Evolutionary conservation across 2,329 filamentous ascomycete genomes (phyloP), one percentile per base, ranked within the genome.

Genomic region (Botrytis hyacinthi): DNA sequence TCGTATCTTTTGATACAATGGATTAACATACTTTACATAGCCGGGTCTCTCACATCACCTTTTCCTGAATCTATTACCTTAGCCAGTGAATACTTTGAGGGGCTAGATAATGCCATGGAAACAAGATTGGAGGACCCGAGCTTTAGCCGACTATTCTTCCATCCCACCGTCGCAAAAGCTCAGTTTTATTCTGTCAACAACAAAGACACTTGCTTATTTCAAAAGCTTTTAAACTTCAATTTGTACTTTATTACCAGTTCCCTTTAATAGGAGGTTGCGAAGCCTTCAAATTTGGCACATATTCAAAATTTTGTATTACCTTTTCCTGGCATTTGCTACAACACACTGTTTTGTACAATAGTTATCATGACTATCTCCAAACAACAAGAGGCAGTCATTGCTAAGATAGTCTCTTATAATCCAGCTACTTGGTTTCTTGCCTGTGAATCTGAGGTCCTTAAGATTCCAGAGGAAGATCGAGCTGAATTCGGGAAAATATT

Each of bases 31-130:
- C 10, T 51, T 16, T 7, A 3, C 4, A 51, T 0, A n/a, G 4
- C 4, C 22, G 16, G 35, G 10, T n/a, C 10, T 65, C 46, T 20
- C 40, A 48, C 4, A 9, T n/a, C 14, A 5, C 8, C 5, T n/a
- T 37, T 8, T 9, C 20, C 5, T n/a, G 3, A 4, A 8, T 5
- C 6, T n/a, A 1, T 40, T 8, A 2, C 3, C 3, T 9, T 14
- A 9, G 3, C 18, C 2, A 48, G 32, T 51, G 46, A n/a, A 67
- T 67, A 67, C 5, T 6, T 51, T 18, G 63, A 37, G 9, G 18
- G 10, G 18, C 1, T 37, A 1, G 6, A 37, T n/a, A n/a, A 51
- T 67, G 14, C 0, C 14, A 67, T 67, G 22, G 44, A 54, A 54
- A 51, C 22, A n/a, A 51, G 32, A 37, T 54, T 4, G 9, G 26